Evolutionary conservation across 768 basidiomycete species (phyloP), one percentile per base, ranked within the genome.

Genomic region (Cantharellus cinnabarinus): DNA sequence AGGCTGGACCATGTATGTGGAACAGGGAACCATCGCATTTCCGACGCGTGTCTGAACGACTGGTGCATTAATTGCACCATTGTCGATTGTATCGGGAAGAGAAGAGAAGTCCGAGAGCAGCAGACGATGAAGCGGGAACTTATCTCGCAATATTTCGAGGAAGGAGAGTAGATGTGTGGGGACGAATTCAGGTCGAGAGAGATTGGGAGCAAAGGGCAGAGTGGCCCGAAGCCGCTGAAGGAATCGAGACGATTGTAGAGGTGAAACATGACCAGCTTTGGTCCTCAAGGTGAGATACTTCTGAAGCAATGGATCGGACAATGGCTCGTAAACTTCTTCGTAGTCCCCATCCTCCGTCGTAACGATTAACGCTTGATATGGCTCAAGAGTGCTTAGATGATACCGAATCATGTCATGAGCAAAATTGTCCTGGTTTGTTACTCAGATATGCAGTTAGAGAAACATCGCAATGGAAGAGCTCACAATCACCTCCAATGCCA

Each of bases 371-470:
- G 82, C 87, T 68, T 99, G 93, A 54, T 84, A 79, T 0, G 95
- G 91, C 64, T 82, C 73, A 61, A 89, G 74, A 2, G 85, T 87
- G 37, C 75, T 72, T 51, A 85, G 71, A 67, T 93, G 84, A 66
- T 97, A 98, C 41, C 94, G 85, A 48, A 99, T 77, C 65, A 94
- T 76, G 67, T 99, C 95, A 67, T 98, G 94, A 1, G 90, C 84
- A 65, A 97, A 94, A 69, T 99, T 99, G 70, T 98, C 94, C 85
- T 89, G 62, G 58, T 20, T 14, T 56, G 29, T 35, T 20, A 44
- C 14, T 39, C 14, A 48, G 29, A 48, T 48, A 5, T 20, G 40
- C 40, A 29, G 15, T 15, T 5, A 37, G 41, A 10, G n/a, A 20
- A 35, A 62, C 5, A 4, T 48, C 37, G 56, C 35, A 38, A 2